Evolutionary conservation across 495 filamentous ascomycete species (phyloP).

Genomic region (Recurvomyces mirabilis): DNA sequence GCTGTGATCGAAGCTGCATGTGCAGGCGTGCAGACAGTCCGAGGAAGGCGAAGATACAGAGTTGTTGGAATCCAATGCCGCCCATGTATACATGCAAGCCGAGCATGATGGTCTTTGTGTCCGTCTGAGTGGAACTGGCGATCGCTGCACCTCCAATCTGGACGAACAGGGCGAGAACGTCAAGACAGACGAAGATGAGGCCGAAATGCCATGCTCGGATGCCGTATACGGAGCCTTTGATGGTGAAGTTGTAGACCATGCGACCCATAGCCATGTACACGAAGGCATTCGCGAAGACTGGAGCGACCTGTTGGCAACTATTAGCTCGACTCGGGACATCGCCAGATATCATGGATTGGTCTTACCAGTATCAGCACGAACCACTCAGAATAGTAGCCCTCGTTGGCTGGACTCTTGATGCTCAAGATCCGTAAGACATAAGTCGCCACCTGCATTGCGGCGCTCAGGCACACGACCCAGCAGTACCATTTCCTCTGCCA

Average conservation of each 20-base stretch:
- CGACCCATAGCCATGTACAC: slow-evolving; percentile 15
- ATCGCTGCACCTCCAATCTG: slow-evolving; percentile 14
- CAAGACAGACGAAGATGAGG: slow-evolving; percentile 15
- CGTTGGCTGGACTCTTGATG: slow-evolving; percentile 1
- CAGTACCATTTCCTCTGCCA: slow-evolving; percentile 7
- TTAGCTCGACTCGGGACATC: too few relatives aligned
- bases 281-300: slow-evolving; percentile 15
- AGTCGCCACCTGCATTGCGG: slow-evolving; percentile 8
- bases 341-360: too few relatives aligned
- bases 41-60: slow-evolving; percentile 16
- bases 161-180: slow-evolving; percentile 15
- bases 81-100: slow-evolving; percentile 19
- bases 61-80: slow-evolving; percentile 17
- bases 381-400: slow-evolving; percentile 4
- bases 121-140: slow-evolving; percentile 3
- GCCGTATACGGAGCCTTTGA: slow-evolving; percentile 4
- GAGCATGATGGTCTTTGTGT: neutral
- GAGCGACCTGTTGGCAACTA: too few relatives aligned
- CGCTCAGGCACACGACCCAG: slow-evolving; percentile 6
- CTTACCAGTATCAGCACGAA: slow-evolving; percentile 14
- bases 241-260: slow-evolving; percentile 14
- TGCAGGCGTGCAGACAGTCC: slow-evolving; percentile 11
- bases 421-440: slow-evolving; percentile 8
- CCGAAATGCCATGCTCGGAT: slow-evolving; percentile 17
- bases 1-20: slow-evolving; percentile 6